Base-by-base conservation (phyloP, 495 filamentous ascomycete genomes). In the Aspergillus biplanus region DNA sequence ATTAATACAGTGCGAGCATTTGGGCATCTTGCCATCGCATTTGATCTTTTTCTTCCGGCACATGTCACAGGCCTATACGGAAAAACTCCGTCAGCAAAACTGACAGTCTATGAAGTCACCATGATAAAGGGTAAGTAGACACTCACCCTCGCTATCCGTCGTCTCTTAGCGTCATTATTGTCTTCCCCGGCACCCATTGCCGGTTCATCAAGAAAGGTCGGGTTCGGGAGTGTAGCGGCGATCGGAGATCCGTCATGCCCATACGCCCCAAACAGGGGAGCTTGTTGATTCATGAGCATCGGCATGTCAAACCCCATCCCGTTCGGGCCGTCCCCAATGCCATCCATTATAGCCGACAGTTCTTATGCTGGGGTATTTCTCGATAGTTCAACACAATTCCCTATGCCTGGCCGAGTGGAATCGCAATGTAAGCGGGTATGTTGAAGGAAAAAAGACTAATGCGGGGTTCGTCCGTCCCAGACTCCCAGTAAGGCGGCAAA, bases 41-140 rank as follows among this genome's bases (percentile, higher is more conserved):
- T 98, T 98, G 72, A 99, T 98, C 85, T 99, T 99, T 83, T 98
- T 99, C 80, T 97, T 97, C 65, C 95, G 87, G 72, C 95, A 99
- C 94, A 97, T 97, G 72, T 99, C 95, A 81, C 95, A 99, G 55
- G 95, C 95, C 91, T 94, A 73, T 44, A 61, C 18, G 42, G 31
- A 37, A 35, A 56, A 65, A 11, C 44, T 56, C 15, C 46, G 61
- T 56, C 52, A 37, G 21, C n/a, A 5, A 54, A 34, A 42, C 4
- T 27, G 21, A 27, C 21, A 35, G 27, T 33, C 7, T 33, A 16
- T 33, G 13, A 9, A 5, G 15, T 11, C 33, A 57, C n/a, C 16
- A 27, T 18, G 9, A 50, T 27, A 27, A 18, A 9, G 15, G 34
- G 5, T 27, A 11, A 33, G 52, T 34, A 1, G 27, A 52, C 75